A percentile compares a stretch with the other conserved stretches of the same genome.
phyloP scores from a whole-genome alignment of 441 rosid genomes.

The Flueggea neowawraea region DNA sequence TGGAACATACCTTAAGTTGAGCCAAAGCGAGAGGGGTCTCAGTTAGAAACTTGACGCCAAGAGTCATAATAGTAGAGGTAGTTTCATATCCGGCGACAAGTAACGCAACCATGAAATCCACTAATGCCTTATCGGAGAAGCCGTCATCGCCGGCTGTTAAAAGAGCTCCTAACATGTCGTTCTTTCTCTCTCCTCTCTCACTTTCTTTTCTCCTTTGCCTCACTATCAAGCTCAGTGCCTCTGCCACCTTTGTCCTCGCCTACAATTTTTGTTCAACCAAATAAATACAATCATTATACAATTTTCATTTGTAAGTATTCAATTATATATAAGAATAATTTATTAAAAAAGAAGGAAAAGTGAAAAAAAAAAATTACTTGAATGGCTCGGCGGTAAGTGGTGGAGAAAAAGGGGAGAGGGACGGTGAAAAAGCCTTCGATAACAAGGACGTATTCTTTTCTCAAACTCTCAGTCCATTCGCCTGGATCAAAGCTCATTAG shows the following conservation, averaged over 20 bases:
- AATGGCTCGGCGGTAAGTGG: constrained; percentile 84
- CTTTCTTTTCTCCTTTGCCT: constrained; percentile 57
- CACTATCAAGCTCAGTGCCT: constrained; percentile 79
- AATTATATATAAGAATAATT: neutral
- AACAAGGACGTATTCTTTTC: constrained; percentile 87
- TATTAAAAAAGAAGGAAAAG: neutral
- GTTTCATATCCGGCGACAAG: constrained; percentile 98
- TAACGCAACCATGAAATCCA: constrained; percentile 83
- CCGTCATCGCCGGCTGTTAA: constrained; percentile 51
- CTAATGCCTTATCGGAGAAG: constrained; percentile 83
- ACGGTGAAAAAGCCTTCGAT: constrained; percentile 92
- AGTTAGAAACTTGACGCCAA: constrained; percentile 88
- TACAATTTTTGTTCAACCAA: constrained; percentile 11
- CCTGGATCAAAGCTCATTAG: constrained; percentile 94
- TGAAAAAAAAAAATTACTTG: constrained; percentile 34
- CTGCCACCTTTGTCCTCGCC: constrained; percentile 99
- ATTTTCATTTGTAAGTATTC: too few relatives aligned
- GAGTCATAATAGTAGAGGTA: constrained; percentile 93
- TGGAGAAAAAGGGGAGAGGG: constrained; percentile 74
- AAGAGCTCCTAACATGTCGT: constrained; percentile 82
- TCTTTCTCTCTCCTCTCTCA: constrained; percentile 44
- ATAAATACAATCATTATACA: too few relatives aligned
- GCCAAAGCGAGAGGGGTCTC: constrained; percentile 92
- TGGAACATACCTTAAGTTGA: constrained; percentile 61
- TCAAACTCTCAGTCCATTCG: constrained; percentile 84